These are phyloP conservation scores for Trichoderma sp. DNA, from an alignment of 2,329 filamentous ascomycete species.

Conservation along the genomic window DNA sequence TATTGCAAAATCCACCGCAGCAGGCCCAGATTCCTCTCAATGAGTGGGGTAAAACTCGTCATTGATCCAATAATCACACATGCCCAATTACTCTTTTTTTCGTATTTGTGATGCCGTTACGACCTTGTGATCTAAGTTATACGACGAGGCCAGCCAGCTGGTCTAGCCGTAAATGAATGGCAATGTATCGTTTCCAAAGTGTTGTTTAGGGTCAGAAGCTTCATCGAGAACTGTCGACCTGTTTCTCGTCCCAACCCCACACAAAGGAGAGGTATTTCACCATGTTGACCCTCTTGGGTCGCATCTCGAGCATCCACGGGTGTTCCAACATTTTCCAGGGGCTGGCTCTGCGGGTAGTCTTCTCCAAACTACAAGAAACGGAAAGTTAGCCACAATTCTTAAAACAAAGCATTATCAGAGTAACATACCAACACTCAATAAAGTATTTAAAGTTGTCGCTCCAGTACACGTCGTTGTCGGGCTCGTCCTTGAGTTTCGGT, in stretches of 20 bases:
- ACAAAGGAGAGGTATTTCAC: constrained; percentile 88
- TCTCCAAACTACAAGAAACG: constrained; percentile 69
- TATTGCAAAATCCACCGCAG: not conserved
- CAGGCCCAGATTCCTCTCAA: not conserved
- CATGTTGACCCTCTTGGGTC: constrained; percentile 96
- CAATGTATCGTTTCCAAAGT: not conserved
- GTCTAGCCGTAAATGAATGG: not conserved
- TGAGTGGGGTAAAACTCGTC: not conserved
- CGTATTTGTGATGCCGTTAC: not conserved
- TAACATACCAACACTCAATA: constrained; percentile 93
- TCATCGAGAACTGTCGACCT: constrained; percentile 7
- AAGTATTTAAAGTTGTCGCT: constrained; percentile 99
- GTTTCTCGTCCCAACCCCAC: constrained; percentile 86
- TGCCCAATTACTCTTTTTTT: not conserved
- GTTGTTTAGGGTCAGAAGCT: not conserved
- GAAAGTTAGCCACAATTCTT: constrained; percentile 25
- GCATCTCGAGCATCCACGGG: constrained; percentile 98
- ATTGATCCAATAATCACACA: not conserved
- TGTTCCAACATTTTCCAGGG: constrained; percentile 99
- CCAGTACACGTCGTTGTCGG: constrained; percentile 85
- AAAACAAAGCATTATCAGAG: constrained; percentile 22
- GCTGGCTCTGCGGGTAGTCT: constrained; percentile 79
- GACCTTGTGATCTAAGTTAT: not conserved
- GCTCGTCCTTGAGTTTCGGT: constrained; percentile 93
- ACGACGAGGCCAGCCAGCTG: constrained; percentile 15